Conservation (phyloP, 768 basidiomycete species). For the Ramaria rubella region DNA sequence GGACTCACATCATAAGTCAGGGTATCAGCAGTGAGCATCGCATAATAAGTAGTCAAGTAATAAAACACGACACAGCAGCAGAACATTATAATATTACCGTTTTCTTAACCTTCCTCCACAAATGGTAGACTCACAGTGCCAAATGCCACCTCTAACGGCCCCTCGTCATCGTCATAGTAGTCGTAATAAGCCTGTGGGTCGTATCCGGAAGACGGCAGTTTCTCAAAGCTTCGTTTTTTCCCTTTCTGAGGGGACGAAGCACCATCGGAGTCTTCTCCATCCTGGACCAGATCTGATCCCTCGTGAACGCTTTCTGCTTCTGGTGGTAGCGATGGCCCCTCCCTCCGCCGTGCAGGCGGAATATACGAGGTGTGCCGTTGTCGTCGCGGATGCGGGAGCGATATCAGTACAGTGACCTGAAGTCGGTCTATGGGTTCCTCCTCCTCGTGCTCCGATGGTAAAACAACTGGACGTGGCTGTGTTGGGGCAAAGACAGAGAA, state of each 20-base stretch:
- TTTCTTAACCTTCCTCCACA: neutral
- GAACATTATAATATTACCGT: no score
- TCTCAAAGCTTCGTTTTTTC: neutral
- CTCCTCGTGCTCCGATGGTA: neutral
- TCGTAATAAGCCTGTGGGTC: neutral
- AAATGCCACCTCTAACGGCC: neutral
- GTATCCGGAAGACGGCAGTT: neutral
- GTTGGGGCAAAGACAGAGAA: slow-evolving; percentile 3
- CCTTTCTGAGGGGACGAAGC: neutral
- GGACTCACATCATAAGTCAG: no score
- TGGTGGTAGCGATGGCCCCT: neutral
- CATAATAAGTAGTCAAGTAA: no score
- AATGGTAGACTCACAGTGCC: neutral
- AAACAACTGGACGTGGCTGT: neutral
- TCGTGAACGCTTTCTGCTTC: neutral
- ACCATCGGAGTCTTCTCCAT: neutral
- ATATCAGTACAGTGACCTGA: slow-evolving; percentile 35
- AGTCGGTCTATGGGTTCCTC: slow-evolving; percentile 13
- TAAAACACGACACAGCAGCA: no score
- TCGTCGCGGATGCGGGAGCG: slow-evolving; percentile 31
- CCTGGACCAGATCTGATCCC: no score
- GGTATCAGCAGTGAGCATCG: no score
- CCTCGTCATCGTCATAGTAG: neutral
- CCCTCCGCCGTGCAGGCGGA: neutral
- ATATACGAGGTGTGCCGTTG: neutral